Evolutionary conservation across 2,329 filamentous ascomycete species (phyloP), one percentile per base, ranked within the genome.

Genomic region (Colletotrichum godetiae): DNA sequence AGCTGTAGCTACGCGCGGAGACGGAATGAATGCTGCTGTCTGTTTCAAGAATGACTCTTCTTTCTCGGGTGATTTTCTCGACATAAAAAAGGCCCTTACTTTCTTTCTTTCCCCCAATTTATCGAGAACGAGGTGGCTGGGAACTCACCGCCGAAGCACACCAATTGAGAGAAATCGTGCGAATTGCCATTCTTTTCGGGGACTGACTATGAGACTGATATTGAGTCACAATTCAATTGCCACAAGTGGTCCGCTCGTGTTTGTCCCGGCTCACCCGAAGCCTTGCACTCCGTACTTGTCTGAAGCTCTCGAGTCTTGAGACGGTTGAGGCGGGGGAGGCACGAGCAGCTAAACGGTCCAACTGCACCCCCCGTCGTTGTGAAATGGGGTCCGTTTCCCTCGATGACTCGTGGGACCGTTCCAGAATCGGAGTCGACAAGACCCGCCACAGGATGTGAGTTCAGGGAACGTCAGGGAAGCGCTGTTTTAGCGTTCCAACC

Each of bases 381-480:
- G 33, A 64, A 67, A 70, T 35, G 53, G 29, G 22, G 27, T 42
- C 56, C 68, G 55, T 67, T 64, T 66, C 52, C 52, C 55, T 71
- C 59, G 53, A 64, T 73, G 70, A 69, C 70, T 73, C 66, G 70
- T 56, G 70, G 33, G 5, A 29, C 66, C 60, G 70, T 73, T 73
- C 70, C 70, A 73, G 66, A 69, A 65, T 56, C 70, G 70, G 70
- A 73, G 70, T 59, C 58, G 46, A 64, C 37, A 10, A 19, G 22
- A 53, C 69, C 68, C 63, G 56, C 68, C 60, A 56, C 42, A 33
- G 61, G 59, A 56, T 59, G 37, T 27, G 66, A 64, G 55, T 42
- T 35, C 42, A 72, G 69, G 69, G 66, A 64, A 68, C 7, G 15
- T 49, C 42, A 49, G 35, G 7, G 37, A 49, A n/a, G 42, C 29